These are phyloP conservation scores for Elsinoe ampelina DNA, from an alignment of 2,329 filamentous ascomycete species.

Conservation along the genomic window DNA sequence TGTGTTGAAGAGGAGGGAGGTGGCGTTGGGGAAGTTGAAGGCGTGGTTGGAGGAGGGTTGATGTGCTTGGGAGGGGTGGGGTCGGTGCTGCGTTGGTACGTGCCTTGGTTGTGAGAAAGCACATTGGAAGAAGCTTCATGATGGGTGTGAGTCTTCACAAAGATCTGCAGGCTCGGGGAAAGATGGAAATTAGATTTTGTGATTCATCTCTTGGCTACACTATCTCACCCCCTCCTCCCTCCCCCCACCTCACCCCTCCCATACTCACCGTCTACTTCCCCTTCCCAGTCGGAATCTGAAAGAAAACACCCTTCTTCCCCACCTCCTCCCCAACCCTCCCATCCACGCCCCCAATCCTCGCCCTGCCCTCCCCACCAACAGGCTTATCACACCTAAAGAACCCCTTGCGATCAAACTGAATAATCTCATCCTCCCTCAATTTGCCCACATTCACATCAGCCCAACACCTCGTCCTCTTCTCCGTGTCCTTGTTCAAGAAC, in stretches of 20 bases:
- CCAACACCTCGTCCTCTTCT: conserved; percentile 62
- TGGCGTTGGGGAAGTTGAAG: not conserved
- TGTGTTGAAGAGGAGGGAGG: not conserved
- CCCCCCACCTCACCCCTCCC: too few relatives aligned
- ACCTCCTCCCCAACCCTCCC: conserved; percentile 28
- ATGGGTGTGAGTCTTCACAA: too few relatives aligned
- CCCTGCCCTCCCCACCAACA: conserved; percentile 25
- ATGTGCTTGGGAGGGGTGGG: not conserved
- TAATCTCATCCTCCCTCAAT: conserved; percentile 79
- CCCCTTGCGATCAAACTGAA: conserved; percentile 89
- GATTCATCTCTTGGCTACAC: too few relatives aligned
- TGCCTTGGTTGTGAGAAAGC: too few relatives aligned
- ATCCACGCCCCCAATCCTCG: conserved; percentile 6
- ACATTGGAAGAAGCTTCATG: too few relatives aligned
- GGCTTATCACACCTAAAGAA: conserved; percentile 76
- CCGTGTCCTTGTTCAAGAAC: conserved; percentile 61
- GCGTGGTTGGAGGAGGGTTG: not conserved
- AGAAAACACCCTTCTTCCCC: conserved; percentile 53
- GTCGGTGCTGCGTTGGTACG: too few relatives aligned
- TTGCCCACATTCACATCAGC: conserved; percentile 72
- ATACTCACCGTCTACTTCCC: conserved; percentile 11
- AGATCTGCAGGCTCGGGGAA: too few relatives aligned
- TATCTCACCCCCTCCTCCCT: too few relatives aligned
- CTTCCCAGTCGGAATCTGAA: conserved; percentile 63
- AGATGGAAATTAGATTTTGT: too few relatives aligned